Conservation (phyloP, 176 grass and related monocot species). For the Juncus effusus region DNA sequence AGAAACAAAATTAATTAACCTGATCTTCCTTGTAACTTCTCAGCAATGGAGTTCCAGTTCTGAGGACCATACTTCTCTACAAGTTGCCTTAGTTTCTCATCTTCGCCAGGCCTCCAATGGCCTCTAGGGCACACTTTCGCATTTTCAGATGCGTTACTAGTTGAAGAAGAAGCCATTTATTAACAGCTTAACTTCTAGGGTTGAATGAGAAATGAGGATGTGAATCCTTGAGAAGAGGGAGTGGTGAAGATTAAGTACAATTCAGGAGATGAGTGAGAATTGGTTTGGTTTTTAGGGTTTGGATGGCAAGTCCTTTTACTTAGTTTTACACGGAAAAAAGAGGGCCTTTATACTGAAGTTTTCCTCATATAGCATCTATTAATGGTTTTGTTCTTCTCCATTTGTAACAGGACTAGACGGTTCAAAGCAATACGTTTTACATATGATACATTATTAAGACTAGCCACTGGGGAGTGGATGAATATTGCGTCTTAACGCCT, state of each 20-base stretch:
- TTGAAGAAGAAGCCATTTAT: constrained; percentile 51
- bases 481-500: no score
- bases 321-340: constrained; percentile 68
- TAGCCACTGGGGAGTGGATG: no score
- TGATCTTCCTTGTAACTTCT: constrained; percentile 93
- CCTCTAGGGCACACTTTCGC: constrained; percentile 65
- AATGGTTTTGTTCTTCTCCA: constrained; percentile 13
- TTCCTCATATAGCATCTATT: constrained; percentile 24
- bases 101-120: constrained; percentile 78
- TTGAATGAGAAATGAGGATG: neutral
- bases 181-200: no score
- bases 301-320: constrained; percentile 61
- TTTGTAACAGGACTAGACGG: neutral
- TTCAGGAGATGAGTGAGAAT: constrained; percentile 13
- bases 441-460: no score
- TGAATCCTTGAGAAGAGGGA: neutral
- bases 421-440: no score
- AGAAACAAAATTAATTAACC: constrained; percentile 32
- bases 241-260: constrained; percentile 21
- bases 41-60: constrained; percentile 97
- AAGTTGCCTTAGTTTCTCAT: constrained; percentile 68
- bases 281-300: constrained; percentile 49
- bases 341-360: constrained; percentile 6
- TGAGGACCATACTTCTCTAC: constrained; percentile 80
- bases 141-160: constrained; percentile 49